Evolutionary conservation across 139 green algal species (phyloP), one percentile per base, ranked within the genome.

Genomic region (Tetraselmis striata): DNA sequence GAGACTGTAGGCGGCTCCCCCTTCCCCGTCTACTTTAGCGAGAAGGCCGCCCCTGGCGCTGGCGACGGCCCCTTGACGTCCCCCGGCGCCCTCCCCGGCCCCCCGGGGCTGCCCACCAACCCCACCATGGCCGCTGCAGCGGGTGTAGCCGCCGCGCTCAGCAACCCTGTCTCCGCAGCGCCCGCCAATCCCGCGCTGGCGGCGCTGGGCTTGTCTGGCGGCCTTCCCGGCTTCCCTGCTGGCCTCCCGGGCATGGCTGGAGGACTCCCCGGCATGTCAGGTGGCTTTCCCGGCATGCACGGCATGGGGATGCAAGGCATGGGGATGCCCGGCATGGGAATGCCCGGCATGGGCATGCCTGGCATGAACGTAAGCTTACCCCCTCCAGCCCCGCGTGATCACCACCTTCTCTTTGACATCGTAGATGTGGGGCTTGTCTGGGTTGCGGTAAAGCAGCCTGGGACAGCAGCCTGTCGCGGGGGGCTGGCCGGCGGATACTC

Each of bases 21-120:
- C 59, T 83, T 79, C 59, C 80, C 80, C 29, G 80, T 83, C 18
- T 78, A 78, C 80, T 83, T 83, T 28, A 29, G n/a, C 74, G n/a
- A 77, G 74, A 29, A 28, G 74, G 5, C 74, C 74, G 74, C 74
- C 74, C 58, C 58, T 18, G 58, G 58, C 18, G 58, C 58, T n/a
- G 18, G 58, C 18, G 18, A 18, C 58, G 45, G 45, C 18, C 18
- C 45, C 45, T 5, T 5, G 18, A 67, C 45, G 11, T 18, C 45
- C 45, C 5, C 5, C 45, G 45, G 5, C 26, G 22, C 26, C 74
- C 11, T 30, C 26, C 74, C 74, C 2, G 23, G 22, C 5, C 5
- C n/a, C 5, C 74, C 74, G 23, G 74, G 74, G 23, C 5, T 29
- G 26, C n/a, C 74, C 2, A 29, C n/a, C 74, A 28, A 77, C 74